Base-by-base conservation (phyloP, 306 rosid genomes). In the Styphnolobium japonicum region DNA sequence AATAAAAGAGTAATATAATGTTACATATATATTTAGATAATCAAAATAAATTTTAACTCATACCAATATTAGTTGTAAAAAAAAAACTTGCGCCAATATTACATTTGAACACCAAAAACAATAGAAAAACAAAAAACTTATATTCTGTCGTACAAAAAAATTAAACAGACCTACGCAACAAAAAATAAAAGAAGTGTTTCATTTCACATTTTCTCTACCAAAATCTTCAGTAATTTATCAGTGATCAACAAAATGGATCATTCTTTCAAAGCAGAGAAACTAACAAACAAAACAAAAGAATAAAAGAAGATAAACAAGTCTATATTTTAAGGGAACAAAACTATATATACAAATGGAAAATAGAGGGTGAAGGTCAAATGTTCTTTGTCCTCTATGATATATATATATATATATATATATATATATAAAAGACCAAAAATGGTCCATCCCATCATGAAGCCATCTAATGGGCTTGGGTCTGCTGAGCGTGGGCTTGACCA, bases 391-490 rank as follows among this genome's bases (percentile, higher is more conserved):
- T 58, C 21, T 74, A 40, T 21, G 33, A 40, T 7, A 65, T 22
- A n/a, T 22, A 22, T 8, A 5, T 5, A 4, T 6, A 37, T 6
- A 5, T 1, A 8, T 5, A 37, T 58, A n/a, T 0, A 53, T 14
- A 15, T 23, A 33, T 6, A 49, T 43, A 69, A 55, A 78, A 39
- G 37, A 78, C 31, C 22, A 53, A 66, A 81, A 52, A 0, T 7
- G 68, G 78, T 1, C 46, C 51, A 48, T 11, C 52, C 10, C 16
- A 36, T 76, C 72, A 89, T 9, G 87, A 80, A 22, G 84, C 69
- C 69, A 75, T 67, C 4, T 81, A 80, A 78, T 84, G 93, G 76
- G 88, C 82, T 69, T 80, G 85, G 67, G 84, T 72, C 68, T 74
- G 77, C 1, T 67, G 37, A 18, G 67, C 3, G 39, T 80, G 90